Evolutionary conservation across 163 green algal species (phyloP).

Genomic region (Prototheca wickerhamii): DNA sequence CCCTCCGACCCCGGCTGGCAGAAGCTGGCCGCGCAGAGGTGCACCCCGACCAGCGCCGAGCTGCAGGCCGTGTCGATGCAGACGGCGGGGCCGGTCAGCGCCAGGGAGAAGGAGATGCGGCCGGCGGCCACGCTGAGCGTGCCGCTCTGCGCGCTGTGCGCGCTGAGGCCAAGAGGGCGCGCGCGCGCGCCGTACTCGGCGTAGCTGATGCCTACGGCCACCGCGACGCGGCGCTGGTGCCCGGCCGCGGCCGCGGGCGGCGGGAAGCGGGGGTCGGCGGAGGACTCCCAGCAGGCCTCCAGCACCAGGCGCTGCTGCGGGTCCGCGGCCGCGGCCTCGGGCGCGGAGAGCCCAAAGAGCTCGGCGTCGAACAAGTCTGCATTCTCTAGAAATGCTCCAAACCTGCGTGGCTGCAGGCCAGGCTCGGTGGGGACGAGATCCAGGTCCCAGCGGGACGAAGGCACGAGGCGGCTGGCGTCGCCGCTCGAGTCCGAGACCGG

Average conservation of each 20-base stretch:
- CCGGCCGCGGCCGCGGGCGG: neutral
- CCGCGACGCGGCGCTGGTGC: constrained; percentile 3
- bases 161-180: neutral
- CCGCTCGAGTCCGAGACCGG: neutral
- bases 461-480: neutral
- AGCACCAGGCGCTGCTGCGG: constrained; percentile 71
- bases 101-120: constrained; percentile 28
- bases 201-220: constrained; percentile 39
- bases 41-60: constrained; percentile 56
- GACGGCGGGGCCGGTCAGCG: constrained; percentile 49
- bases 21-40: constrained; percentile 24
- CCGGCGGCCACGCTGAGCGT: neutral
- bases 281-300: constrained; percentile 11
- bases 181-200: neutral
- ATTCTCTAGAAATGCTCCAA: neutral
- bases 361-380: no score
- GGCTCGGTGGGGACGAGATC: neutral
- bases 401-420: neutral
- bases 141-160: neutral
- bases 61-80: constrained; percentile 77
- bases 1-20: constrained; percentile 13
- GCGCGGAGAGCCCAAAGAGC: constrained; percentile 21
- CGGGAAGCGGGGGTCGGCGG: neutral
- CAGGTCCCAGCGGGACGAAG: neutral
- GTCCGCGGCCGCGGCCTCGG: constrained; percentile 71